Evolutionary conservation across 1,284 basidiomycete genomes (phyloP).

Genomic region (Tylopilus orsonianus): DNA sequence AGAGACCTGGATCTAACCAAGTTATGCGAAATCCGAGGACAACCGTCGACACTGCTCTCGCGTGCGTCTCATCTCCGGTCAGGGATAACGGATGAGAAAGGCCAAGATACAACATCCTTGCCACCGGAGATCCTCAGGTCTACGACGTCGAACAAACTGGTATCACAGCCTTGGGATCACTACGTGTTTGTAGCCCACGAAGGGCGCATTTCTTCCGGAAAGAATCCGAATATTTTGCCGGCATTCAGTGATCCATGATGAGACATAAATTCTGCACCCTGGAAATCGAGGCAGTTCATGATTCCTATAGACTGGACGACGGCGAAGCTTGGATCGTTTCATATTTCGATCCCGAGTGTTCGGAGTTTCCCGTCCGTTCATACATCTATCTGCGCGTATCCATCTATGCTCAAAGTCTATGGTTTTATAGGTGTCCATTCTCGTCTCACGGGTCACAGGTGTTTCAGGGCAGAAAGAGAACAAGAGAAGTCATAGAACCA

Average conservation of each 20-base stretch:
- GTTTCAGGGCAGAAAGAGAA: conserved; percentile 6
- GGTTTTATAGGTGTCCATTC: conserved; percentile 20
- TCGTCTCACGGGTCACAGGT: conserved; percentile 27
- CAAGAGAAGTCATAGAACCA: conserved; percentile 8
- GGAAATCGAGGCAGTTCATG: conserved; percentile 19
- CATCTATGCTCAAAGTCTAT: conserved; percentile 7
- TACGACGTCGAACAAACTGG: conserved; percentile 44
- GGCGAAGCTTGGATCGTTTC: conserved; percentile 37
- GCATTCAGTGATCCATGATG: conserved; percentile 44
- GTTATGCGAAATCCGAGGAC: conserved; percentile 42
- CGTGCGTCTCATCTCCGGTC: conserved; percentile 35
- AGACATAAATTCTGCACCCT: conserved; percentile 18
- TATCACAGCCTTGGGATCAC: conserved; percentile 6
- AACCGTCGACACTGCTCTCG: conserved; percentile 37
- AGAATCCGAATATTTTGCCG: conserved; percentile 41
- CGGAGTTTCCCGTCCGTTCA: conserved; percentile 40
- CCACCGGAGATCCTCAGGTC: conserved; percentile 46
- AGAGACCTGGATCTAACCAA: conserved; percentile 45
- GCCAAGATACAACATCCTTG: conserved; percentile 39
- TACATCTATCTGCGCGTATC: conserved; percentile 35
- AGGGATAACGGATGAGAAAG: conserved; percentile 37
- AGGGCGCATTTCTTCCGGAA: conserved; percentile 42
- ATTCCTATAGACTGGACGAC: conserved; percentile 26
- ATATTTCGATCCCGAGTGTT: conserved; percentile 48
- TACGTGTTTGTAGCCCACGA: conserved; percentile 16